Percentiles rank a stretch among this genome's conserved stretches.
Conservation (phyloP, 768 basidiomycete species). For the Mycena galericulata region DNA sequence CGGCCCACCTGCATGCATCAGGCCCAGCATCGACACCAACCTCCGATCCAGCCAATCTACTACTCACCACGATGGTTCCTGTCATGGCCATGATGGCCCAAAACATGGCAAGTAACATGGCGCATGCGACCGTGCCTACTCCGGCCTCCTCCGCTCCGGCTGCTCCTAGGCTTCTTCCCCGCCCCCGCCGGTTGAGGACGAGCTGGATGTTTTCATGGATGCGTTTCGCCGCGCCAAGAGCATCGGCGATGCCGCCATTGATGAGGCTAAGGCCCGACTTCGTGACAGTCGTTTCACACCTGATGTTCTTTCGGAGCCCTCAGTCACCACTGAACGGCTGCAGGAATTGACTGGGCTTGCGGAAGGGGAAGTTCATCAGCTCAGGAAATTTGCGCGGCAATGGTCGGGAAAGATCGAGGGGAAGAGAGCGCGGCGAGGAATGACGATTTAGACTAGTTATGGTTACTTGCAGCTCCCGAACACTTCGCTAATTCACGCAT, state of each 20-base stretch:
- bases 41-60: not conserved
- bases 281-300: not conserved
- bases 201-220: slow-evolving; percentile 10
- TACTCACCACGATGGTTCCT: slow-evolving; percentile 8
- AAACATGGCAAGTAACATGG: not conserved
- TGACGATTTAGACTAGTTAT: not conserved
- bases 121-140: not conserved
- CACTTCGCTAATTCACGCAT: not conserved
- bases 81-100: slow-evolving; percentile 18
- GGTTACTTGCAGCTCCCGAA: not conserved
- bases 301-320: not conserved
- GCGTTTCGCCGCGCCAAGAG: slow-evolving; percentile 8
- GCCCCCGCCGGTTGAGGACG: too few species aligned
- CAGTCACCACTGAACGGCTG: not conserved
- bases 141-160: not conserved
- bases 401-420: slow-evolving; percentile 6
- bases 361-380: slow-evolving; percentile 11
- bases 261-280: not conserved
- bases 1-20: not conserved
- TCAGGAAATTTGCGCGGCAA: slow-evolving; percentile 9
- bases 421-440: slow-evolving; percentile 1
- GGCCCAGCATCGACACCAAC: not conserved
- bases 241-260: not conserved
- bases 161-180: too few species aligned
- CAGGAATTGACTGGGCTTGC: not conserved